phyloP scores from a whole-genome alignment of 2,329 filamentous ascomycete genomes.

The Fusarium decemcellulare region DNA sequence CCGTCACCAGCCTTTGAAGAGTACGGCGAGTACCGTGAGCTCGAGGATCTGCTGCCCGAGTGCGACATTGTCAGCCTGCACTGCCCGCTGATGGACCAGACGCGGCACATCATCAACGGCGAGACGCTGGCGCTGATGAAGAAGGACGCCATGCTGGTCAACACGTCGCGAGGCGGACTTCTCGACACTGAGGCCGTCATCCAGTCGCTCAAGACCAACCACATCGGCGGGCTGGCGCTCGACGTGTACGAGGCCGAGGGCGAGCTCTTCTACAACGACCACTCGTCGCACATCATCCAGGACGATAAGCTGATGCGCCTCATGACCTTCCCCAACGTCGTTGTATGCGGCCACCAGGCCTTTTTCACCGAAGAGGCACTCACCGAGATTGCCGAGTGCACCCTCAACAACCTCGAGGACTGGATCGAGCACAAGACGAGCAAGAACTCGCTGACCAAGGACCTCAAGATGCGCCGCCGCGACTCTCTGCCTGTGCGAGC shows the following conservation, averaged over 20 bases:
- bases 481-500: slow-evolving; percentile 51
- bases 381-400: slow-evolving; percentile 73
- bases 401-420: slow-evolving; percentile 69
- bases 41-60: slow-evolving; percentile 67
- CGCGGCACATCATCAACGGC: slow-evolving; percentile 72
- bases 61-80: slow-evolving; percentile 76
- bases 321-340: slow-evolving; percentile 77
- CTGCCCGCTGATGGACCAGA: slow-evolving; percentile 73
- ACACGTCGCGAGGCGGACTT: slow-evolving; percentile 77
- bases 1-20: slow-evolving; percentile 63
- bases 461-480: slow-evolving; percentile 42
- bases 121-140: slow-evolving; percentile 70
- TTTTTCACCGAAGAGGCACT: slow-evolving; percentile 79
- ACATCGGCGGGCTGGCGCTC: slow-evolving; percentile 73
- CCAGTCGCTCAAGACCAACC: slow-evolving; percentile 70
- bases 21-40: slow-evolving; percentile 65
- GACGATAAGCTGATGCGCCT: slow-evolving; percentile 77
- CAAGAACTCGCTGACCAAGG: slow-evolving; percentile 52
- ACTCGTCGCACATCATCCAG: slow-evolving; percentile 74
- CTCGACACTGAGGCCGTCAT: slow-evolving; percentile 74
- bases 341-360: slow-evolving; percentile 77
- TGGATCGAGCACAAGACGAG: slow-evolving; percentile 52
- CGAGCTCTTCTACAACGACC: slow-evolving; percentile 76
- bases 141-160: slow-evolving; percentile 72
- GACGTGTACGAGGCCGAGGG: slow-evolving; percentile 79